Evolutionary conservation across 1,139 yeast genomes (phyloP).

Genomic region (Pichia sp.): DNA sequence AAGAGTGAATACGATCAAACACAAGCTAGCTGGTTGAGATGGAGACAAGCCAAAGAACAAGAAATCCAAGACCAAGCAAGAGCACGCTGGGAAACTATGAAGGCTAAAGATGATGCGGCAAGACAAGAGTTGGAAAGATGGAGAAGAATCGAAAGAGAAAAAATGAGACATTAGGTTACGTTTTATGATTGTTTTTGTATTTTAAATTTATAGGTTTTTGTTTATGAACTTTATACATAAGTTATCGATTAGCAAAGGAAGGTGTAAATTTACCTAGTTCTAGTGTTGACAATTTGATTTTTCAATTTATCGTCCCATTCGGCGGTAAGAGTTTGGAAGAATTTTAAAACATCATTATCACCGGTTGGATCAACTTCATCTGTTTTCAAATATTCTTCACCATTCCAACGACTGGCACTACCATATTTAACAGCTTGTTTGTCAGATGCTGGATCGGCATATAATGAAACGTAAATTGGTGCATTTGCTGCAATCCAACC

Average conservation of each 20-base stretch:
- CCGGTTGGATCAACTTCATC: slow-evolving; percentile 63
- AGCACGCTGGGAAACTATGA: slow-evolving; percentile 11
- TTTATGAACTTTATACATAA: not conserved
- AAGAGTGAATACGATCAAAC: slow-evolving; percentile 19
- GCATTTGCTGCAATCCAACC: slow-evolving; percentile 93
- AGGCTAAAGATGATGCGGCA: slow-evolving; percentile 15
- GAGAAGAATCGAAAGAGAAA: slow-evolving; percentile 1
- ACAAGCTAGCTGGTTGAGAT: slow-evolving; percentile 17
- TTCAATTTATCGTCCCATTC: slow-evolving; percentile 73
- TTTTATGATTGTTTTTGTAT: not conserved
- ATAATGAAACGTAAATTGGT: slow-evolving; percentile 58
- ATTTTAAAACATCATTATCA: slow-evolving; percentile 57
- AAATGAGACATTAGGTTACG: not conserved
- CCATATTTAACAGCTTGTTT: slow-evolving; percentile 64
- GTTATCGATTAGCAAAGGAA: not conserved
- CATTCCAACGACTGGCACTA: slow-evolving; percentile 63
- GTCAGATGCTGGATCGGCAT: slow-evolving; percentile 40
- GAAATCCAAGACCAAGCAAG: slow-evolving; percentile 19
- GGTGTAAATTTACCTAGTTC: slow-evolving; percentile 12
- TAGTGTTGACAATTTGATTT: slow-evolving; percentile 66
- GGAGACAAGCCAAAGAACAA: slow-evolving; percentile 18
- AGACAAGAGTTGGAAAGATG: slow-evolving; percentile 18
- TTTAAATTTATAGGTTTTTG: not conserved
- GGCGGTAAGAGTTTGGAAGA: slow-evolving; percentile 50
- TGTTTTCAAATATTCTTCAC: slow-evolving; percentile 59